Base-by-base conservation (phyloP, 169 alveolate genomes). In the Plasmodium billcollinsi region DNA sequence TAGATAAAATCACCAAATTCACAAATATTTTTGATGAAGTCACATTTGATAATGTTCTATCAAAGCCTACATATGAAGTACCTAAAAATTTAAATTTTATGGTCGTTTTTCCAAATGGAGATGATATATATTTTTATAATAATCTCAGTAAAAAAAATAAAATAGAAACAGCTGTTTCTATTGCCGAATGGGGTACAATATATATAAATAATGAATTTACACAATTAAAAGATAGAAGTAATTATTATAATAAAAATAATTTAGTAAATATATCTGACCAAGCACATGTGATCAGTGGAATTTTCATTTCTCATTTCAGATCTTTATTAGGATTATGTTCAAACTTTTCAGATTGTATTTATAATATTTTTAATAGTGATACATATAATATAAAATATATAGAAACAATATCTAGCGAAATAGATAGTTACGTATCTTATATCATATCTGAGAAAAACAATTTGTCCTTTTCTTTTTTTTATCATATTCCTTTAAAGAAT, bases 141-240 rank as follows among this genome's bases (percentile, higher is more conserved):
- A 52, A 73, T 6, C 18, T 74, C 18, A 73, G 20, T 49, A 67
- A 66, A 52, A 6, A 3, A 33, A 4, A 33, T 6, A 72, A 49
- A 58, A 39, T 71, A 1, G 92, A 86, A 71, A 86, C 92, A 54
- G 50, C 92, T n/a, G 92, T 61, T 33, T 86, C 92, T 2, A 71
- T 86, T 86, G 47, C 66, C 3, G 92, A 86, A 50, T 86, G 92
- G 92, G 92, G 92, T 6, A 24, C 73, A 6, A 12, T 72, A 58
- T 56, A 86, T 39, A 47, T 86, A 61, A 86, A 86, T 12, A 70
- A 70, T 56, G 47, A 33, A 26, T 52, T 86, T 14, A 52, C 24
- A 1, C 20, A 20, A 20, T 14, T 47, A 9, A 58, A 45, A 24
- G 72, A 70, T 15, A 15, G 5, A 15, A 18, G 11, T 49, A 21